Conservation (phyloP, 306 rosid genomes). For the Quillaja saponaria region DNA sequence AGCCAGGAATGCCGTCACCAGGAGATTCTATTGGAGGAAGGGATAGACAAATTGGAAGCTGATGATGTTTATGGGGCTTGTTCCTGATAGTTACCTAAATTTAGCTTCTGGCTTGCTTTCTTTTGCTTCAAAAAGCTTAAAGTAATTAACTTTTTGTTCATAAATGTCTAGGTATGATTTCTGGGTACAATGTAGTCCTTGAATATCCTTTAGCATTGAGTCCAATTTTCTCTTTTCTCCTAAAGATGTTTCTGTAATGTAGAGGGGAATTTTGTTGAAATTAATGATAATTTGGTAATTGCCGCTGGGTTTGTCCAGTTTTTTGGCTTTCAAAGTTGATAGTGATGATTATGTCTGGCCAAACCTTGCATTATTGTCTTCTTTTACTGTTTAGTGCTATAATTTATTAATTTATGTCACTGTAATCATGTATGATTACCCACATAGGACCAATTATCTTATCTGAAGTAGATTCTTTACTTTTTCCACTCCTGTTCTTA, state of each 20-base stretch:
- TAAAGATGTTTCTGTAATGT: conserved; percentile 28
- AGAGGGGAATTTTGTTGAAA: conserved; percentile 44
- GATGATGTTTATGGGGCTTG: conserved; percentile 29
- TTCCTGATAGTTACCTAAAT: background rate
- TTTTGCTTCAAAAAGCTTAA: conserved; percentile 7
- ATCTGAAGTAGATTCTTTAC: conserved; percentile 40
- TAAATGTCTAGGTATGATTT: conserved; percentile 18
- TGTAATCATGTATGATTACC: conserved; percentile 28
- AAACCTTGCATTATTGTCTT: conserved; percentile 27
- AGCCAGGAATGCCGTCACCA: conserved; percentile 80
- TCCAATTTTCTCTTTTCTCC: conserved; percentile 14
- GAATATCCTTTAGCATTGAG: conserved; percentile 27
- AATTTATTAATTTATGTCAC: conserved; percentile 14
- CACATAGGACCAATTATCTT: conserved; percentile 34
- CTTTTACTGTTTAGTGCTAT: conserved; percentile 3
- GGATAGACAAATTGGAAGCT: conserved; percentile 38
- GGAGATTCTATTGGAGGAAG: conserved; percentile 71
- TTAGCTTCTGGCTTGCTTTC: conserved; percentile 1
- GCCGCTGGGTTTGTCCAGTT: conserved; percentile 36
- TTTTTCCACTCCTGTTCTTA: conserved; percentile 5
- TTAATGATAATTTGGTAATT: conserved; percentile 30
- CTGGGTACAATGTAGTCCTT: conserved; percentile 25
- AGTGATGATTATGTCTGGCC: conserved; percentile 28
- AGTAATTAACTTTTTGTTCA: conserved; percentile 27
- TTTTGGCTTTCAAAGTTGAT: conserved; percentile 34